Conservation (phyloP, 1,284 basidiomycete genomes). For the Ceratobasidium theobromae region DNA sequence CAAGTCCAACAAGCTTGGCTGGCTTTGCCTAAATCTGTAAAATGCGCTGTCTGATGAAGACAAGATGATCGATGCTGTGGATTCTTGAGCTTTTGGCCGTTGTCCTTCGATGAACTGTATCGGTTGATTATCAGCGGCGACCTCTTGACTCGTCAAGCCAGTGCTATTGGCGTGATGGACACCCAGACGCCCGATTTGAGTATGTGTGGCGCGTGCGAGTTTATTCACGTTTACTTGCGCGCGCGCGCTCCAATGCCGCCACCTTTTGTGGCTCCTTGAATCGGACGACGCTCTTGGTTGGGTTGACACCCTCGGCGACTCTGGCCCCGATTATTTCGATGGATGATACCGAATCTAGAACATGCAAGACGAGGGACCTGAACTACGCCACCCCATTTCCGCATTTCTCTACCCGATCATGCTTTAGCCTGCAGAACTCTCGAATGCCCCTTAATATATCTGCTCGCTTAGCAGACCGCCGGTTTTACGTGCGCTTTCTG, state of each 20-base stretch:
- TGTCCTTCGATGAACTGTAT: background rate
- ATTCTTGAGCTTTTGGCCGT: conserved; percentile 10
- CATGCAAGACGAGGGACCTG: conserved; percentile 8
- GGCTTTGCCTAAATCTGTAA: too few species aligned
- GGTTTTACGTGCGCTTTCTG: conserved; percentile 9
- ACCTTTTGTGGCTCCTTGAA: background rate
- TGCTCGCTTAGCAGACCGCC: background rate
- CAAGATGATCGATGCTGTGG: background rate
- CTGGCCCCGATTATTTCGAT: background rate
- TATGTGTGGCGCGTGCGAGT: conserved; percentile 17
- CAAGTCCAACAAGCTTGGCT: too few species aligned
- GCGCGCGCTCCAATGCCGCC: background rate
- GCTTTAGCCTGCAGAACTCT: background rate
- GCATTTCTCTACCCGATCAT: background rate
- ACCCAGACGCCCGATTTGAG: background rate
- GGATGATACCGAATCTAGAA: background rate
- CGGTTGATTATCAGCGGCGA: background rate
- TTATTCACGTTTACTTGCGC: conserved; percentile 24
- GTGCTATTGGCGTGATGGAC: conserved; percentile 10
- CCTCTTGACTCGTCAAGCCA: background rate
- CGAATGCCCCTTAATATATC: conserved; percentile 11
- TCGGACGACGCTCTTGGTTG: too few species aligned
- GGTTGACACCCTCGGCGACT: too few species aligned
- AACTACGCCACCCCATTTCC: conserved; percentile 21
- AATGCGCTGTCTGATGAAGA: too few species aligned